A percentile compares a stretch with the other conserved stretches of the same genome.
Evolutionary conservation across 75 land plant species (phyloP).

Genomic region (Pinus taeda): DNA sequence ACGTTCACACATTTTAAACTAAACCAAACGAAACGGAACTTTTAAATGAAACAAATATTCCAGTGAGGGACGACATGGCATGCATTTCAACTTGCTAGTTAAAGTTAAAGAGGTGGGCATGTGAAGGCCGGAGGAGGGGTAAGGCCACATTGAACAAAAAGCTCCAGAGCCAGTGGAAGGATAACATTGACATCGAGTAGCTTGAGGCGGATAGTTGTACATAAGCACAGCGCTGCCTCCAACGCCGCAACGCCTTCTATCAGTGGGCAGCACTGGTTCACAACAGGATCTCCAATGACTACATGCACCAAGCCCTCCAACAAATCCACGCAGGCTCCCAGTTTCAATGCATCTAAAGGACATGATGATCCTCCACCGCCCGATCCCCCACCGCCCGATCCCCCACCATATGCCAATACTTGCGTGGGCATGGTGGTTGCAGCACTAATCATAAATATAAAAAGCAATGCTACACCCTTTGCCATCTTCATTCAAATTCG

Average conservation of each 20-base stretch:
- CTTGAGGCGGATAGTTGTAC: slow-evolving; percentile 32
- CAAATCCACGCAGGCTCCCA: slow-evolving; percentile 11
- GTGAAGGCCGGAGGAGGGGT: slow-evolving; percentile 27
- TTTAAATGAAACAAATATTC: too few relatives aligned
- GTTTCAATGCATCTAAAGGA: slow-evolving; percentile 2
- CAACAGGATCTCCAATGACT: background rate
- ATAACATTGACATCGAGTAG: slow-evolving; percentile 26
- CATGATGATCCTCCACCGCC: background rate
- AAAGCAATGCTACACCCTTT: too few relatives aligned
- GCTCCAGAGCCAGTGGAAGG: slow-evolving; percentile 25
- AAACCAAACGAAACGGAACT: too few relatives aligned
- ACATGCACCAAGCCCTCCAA: background rate
- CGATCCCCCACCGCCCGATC: too few relatives aligned
- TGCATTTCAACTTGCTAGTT: too few relatives aligned
- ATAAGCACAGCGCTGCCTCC: slow-evolving; percentile 27
- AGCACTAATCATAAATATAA: too few relatives aligned
- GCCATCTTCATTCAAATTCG: too few relatives aligned
- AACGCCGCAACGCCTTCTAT: slow-evolving; percentile 17
- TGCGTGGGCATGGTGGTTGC: too few relatives aligned
- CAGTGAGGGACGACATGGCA: too few relatives aligned
- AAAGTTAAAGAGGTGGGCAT: slow-evolving; percentile 12
- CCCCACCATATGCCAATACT: too few relatives aligned
- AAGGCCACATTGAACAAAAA: slow-evolving; percentile 27
- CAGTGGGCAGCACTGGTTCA: slow-evolving; percentile 22
- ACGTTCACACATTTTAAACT: too few relatives aligned